These are phyloP conservation scores for Chalciporus piperatus DNA, from an alignment of 768 basidiomycete genomes.

Conservation along the genomic window DNA sequence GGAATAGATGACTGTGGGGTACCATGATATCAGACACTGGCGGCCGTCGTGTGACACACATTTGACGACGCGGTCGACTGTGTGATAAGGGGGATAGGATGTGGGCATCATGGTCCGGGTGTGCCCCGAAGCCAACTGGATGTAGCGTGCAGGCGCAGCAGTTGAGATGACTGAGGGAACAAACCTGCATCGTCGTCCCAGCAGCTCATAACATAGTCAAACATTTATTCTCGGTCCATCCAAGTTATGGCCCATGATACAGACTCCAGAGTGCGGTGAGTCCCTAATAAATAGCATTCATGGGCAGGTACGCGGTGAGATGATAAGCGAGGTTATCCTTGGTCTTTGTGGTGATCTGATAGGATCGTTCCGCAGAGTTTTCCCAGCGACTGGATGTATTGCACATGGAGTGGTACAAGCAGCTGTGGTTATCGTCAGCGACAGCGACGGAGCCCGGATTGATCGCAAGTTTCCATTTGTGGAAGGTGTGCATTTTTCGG, in stretches of 20 bases:
- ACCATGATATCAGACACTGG: not conserved
- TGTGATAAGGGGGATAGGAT: constrained; percentile 83
- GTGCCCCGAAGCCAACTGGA: too few relatives aligned
- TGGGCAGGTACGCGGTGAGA: constrained; percentile 85
- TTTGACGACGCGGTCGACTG: constrained; percentile 62
- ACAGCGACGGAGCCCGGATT: not conserved
- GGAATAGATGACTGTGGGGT: constrained; percentile 66
- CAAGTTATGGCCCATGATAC: constrained; percentile 72
- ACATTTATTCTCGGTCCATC: constrained; percentile 70
- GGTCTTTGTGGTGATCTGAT: constrained; percentile 45
- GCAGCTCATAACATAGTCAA: constrained; percentile 89
- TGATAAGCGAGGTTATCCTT: constrained; percentile 90
- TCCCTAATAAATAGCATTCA: constrained; percentile 98
- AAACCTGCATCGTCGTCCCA: constrained; percentile 88
- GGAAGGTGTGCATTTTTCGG: constrained; percentile 1
- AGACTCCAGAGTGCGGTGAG: constrained; percentile 71
- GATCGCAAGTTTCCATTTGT: not conserved
- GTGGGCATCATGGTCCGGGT: constrained; percentile 92
- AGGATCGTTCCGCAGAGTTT: not conserved
- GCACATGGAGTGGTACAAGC: constrained; percentile 59
- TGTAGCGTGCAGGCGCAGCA: too few relatives aligned
- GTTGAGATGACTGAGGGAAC: constrained; percentile 7
- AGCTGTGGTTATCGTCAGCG: constrained; percentile 23
- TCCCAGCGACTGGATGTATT: constrained; percentile 74
- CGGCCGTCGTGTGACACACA: constrained; percentile 47